These are phyloP conservation scores for Suillus decipiens DNA, from an alignment of 768 basidiomycete genomes.

Conservation along the genomic window DNA sequence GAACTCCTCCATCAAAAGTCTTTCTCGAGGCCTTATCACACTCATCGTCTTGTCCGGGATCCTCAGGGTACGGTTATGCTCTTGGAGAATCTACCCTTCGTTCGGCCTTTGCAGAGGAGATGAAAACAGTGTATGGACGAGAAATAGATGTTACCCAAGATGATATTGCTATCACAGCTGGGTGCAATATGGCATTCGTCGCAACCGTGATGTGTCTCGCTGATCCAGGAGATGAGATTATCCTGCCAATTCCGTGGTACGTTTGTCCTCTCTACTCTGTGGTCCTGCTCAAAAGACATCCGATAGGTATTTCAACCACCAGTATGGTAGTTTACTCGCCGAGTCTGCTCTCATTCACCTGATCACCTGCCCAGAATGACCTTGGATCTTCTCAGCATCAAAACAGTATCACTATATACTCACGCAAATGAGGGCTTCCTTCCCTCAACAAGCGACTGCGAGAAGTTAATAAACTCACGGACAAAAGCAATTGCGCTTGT, in stretches of 20 bases:
- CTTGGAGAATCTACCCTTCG: conserved; percentile 59
- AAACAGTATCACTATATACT: conserved; percentile 55
- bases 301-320: conserved; percentile 66
- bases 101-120: conserved; percentile 57
- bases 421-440: conserved; percentile 53
- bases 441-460: conserved; percentile 56
- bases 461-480: conserved; percentile 51
- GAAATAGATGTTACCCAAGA: conserved; percentile 47
- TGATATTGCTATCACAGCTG: conserved; percentile 70
- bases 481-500: conserved; percentile 76
- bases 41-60: conserved; percentile 43
- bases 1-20: conserved; percentile 55
- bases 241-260: conserved; percentile 73
- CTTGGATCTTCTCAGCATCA: conserved; percentile 62
- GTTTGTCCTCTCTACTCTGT: background rate
- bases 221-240: conserved; percentile 69
- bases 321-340: conserved; percentile 35
- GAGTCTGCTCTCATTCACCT: conserved; percentile 5
- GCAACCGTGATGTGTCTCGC: conserved; percentile 62
- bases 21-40: conserved; percentile 51
- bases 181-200: conserved; percentile 75
- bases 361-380: conserved; percentile 54
- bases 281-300: background rate
- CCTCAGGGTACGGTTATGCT: conserved; percentile 58
- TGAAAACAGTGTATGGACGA: conserved; percentile 56